Percentiles rank a stretch among this genome's conserved stretches.
These are phyloP conservation scores for Tolypocladium ovalisporum DNA, from an alignment of 2,329 filamentous ascomycete genomes.

Conservation along the genomic window DNA sequence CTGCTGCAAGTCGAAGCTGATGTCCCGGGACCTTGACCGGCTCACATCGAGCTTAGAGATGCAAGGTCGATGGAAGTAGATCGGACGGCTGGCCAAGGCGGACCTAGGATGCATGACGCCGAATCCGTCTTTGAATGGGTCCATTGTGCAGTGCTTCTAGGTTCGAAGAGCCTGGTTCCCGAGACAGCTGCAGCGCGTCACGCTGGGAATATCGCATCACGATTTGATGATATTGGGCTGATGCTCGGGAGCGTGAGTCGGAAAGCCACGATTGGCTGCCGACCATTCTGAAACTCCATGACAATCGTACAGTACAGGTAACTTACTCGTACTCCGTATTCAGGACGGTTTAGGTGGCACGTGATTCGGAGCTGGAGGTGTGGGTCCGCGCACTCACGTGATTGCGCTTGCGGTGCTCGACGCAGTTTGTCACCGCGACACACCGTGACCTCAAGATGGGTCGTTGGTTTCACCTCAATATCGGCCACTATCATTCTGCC, in stretches of 20 bases:
- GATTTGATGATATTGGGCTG: neutral
- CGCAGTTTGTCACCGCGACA: slow-evolving; percentile 10
- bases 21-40: neutral
- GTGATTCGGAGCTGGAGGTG: neutral
- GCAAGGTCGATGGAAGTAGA: neutral
- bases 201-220: neutral
- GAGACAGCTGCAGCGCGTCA: neutral
- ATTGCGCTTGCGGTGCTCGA: neutral
- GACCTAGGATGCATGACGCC: neutral
- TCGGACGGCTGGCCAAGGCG: neutral
- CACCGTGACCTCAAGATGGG: slow-evolving; percentile 6
- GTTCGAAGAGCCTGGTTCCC: neutral
- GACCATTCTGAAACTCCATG: no score
- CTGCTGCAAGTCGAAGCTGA: neutral
- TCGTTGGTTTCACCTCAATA: slow-evolving; percentile 15
- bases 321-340: no score
- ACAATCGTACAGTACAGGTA: no score
- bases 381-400: neutral
- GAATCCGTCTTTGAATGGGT: neutral
- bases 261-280: neutral
- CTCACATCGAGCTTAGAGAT: neutral
- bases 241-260: neutral
- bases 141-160: neutral
- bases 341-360: no score
- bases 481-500: slow-evolving; percentile 25